These are phyloP conservation scores for Sporothrix pallida DNA, from an alignment of 2,329 filamentous ascomycete genomes.

Conservation along the genomic window DNA sequence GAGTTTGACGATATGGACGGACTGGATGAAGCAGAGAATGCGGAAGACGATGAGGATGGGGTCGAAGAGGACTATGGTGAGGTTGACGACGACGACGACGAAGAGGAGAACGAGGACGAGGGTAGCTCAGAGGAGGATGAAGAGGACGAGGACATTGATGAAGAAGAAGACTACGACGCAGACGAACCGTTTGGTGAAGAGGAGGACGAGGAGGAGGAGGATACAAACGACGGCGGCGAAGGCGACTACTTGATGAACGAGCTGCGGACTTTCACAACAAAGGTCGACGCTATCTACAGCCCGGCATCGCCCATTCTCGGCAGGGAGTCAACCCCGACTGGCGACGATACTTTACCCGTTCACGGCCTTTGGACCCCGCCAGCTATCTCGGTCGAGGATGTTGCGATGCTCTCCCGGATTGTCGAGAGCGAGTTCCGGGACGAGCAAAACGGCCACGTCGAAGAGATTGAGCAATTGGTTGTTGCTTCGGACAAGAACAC, in stretches of 20 bases:
- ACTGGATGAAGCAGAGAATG: neutral
- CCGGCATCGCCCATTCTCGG: neutral
- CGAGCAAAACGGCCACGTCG: neutral
- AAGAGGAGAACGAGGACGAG: constrained; percentile 22
- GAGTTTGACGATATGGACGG: neutral
- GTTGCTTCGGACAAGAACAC: neutral
- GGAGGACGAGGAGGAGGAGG: neutral
- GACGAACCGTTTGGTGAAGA: neutral
- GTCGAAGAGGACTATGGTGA: constrained; percentile 13
- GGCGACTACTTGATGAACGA: constrained; percentile 21
- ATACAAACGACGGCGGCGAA: neutral
- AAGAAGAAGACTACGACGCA: neutral
- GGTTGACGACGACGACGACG: neutral
- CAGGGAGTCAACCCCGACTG: neutral
- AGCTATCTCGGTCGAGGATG: neutral
- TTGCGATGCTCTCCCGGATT: neutral
- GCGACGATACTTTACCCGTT: neutral
- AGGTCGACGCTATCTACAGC: no score
- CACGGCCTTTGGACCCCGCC: constrained; percentile 17
- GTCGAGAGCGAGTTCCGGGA: neutral
- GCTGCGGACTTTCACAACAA: neutral
- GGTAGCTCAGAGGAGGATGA: neutral
- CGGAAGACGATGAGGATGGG: neutral
- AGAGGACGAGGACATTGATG: neutral
- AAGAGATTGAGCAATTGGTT: neutral